Evolutionary conservation across 495 filamentous ascomycete genomes (phyloP).

Genomic region (Neurospora terricola): DNA sequence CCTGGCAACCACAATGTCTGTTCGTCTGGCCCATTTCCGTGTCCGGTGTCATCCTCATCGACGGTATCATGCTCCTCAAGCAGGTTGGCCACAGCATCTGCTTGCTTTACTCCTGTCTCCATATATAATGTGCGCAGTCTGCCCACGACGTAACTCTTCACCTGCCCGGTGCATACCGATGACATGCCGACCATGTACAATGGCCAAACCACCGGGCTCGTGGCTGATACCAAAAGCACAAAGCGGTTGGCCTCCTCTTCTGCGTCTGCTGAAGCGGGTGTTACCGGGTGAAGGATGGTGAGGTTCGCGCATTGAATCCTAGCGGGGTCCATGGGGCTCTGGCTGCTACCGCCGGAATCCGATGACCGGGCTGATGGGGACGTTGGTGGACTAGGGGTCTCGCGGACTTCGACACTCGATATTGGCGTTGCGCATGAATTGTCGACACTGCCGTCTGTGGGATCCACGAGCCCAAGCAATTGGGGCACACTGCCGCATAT

Average conservation of each 20-base stretch:
- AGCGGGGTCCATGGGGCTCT: slow-evolving; percentile 2
- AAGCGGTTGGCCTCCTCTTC: slow-evolving; percentile 24
- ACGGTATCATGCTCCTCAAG: slow-evolving; percentile 16
- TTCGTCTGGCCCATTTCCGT: background rate
- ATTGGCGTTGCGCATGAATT: slow-evolving; percentile 12
- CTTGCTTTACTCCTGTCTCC: slow-evolving; percentile 27
- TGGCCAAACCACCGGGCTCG: slow-evolving; percentile 29
- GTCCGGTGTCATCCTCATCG: slow-evolving; percentile 3
- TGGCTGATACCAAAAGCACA: slow-evolving; percentile 26
- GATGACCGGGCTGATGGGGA: slow-evolving; percentile 16
- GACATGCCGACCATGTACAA: slow-evolving; percentile 30
- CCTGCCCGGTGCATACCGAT: slow-evolving; percentile 18
- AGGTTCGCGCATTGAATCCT: slow-evolving; percentile 8
- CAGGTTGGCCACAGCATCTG: slow-evolving; percentile 22
- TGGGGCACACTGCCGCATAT: slow-evolving; percentile 40
- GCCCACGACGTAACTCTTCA: slow-evolving; percentile 21
- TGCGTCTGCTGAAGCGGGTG: slow-evolving; percentile 1
- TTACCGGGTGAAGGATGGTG: slow-evolving; percentile 21
- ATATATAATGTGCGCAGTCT: slow-evolving; percentile 22
- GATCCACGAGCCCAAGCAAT: slow-evolving; percentile 26
- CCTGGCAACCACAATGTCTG: background rate
- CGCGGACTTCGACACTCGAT: slow-evolving; percentile 22
- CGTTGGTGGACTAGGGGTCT: slow-evolving; percentile 19
- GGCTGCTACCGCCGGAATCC: slow-evolving; percentile 11
- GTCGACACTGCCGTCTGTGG: slow-evolving; percentile 15